Evolutionary conservation across 345 rosid genomes (phyloP).

Genomic region (rapeseed (Brassica napus)): DNA sequence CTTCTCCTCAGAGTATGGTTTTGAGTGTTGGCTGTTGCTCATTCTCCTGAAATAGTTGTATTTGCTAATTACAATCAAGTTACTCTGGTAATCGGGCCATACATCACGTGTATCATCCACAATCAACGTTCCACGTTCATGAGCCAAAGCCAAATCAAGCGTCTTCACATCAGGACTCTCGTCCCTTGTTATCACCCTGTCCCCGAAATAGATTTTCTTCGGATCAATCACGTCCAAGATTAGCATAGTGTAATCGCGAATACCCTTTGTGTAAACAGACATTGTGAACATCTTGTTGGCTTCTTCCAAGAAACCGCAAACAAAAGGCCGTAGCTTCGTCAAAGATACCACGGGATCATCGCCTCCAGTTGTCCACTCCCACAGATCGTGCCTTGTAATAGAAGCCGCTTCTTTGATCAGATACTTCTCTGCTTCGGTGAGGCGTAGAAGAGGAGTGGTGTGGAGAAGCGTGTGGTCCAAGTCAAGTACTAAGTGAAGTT

Average conservation of each 20-base stretch:
- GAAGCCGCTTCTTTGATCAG: neutral
- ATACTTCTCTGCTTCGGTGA: neutral
- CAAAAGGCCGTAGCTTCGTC: conserved; percentile 12
- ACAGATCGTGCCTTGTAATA: neutral
- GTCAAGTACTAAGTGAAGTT: conserved; percentile 21
- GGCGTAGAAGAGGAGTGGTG: neutral
- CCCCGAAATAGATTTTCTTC: too few relatives aligned
- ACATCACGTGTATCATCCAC: conserved; percentile 23
- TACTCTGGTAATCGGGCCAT: conserved; percentile 23
- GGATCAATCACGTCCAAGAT: neutral
- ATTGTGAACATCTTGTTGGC: conserved; percentile 1
- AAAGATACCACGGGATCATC: neutral
- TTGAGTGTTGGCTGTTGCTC: neutral
- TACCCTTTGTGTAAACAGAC: conserved; percentile 7
- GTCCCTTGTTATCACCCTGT: too few relatives aligned
- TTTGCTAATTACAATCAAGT: conserved; percentile 36
- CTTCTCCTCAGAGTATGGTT: conserved; percentile 51
- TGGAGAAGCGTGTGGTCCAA: conserved; percentile 28
- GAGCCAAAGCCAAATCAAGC: conserved; percentile 8
- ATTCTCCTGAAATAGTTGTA: conserved; percentile 50
- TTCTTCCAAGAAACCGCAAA: neutral
- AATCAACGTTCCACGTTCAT: conserved; percentile 13
- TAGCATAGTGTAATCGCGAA: neutral
- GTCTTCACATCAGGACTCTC: neutral
- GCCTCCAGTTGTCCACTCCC: neutral